A percentile compares a stretch with the other conserved stretches of the same genome.
Evolutionary conservation across 768 basidiomycete species (phyloP).

Genomic region (Leccinum disarticulatum): DNA sequence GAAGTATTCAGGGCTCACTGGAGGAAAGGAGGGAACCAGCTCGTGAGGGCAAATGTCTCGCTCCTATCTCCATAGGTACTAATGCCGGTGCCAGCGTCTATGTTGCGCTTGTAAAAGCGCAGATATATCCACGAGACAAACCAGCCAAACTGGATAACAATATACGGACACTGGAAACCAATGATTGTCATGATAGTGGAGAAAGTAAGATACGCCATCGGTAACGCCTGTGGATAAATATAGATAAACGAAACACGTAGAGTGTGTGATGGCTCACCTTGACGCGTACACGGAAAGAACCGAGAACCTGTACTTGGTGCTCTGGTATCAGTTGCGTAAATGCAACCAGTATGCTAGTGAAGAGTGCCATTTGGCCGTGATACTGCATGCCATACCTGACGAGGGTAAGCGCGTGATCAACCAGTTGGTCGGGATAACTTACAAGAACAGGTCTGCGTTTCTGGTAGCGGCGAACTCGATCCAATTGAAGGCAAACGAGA

Average conservation of each 20-base stretch:
- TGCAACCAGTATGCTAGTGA: conserved; percentile 87
- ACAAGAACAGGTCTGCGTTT: conserved; percentile 78
- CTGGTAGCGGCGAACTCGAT: conserved; percentile 74
- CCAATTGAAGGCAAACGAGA: conserved; percentile 87
- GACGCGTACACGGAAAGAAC: conserved; percentile 80
- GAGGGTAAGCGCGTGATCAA: conserved; percentile 14
- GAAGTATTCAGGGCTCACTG: conserved; percentile 58
- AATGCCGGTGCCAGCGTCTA: conserved; percentile 59
- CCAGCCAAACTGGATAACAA: conserved; percentile 99
- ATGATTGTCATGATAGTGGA: conserved; percentile 83
- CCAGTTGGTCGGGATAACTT: conserved; percentile 32
- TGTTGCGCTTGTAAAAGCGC: conserved; percentile 92
- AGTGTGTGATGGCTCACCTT: conserved; percentile 57
- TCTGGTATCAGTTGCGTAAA: conserved; percentile 98
- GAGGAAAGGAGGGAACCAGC: conserved; percentile 95
- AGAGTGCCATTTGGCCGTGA: conserved; percentile 90
- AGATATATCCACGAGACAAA: conserved; percentile 94
- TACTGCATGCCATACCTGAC: conserved; percentile 83
- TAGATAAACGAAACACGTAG: not conserved
- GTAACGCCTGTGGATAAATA: conserved; percentile 61
- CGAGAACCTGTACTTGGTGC: conserved; percentile 93
- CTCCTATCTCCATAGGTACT: conserved; percentile 89
- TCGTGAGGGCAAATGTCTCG: conserved; percentile 92
- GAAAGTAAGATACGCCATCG: conserved; percentile 91
- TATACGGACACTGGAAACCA: conserved; percentile 87